phyloP scores from a whole-genome alignment of 2,329 filamentous ascomycete genomes.

The Fusarium citri region DNA sequence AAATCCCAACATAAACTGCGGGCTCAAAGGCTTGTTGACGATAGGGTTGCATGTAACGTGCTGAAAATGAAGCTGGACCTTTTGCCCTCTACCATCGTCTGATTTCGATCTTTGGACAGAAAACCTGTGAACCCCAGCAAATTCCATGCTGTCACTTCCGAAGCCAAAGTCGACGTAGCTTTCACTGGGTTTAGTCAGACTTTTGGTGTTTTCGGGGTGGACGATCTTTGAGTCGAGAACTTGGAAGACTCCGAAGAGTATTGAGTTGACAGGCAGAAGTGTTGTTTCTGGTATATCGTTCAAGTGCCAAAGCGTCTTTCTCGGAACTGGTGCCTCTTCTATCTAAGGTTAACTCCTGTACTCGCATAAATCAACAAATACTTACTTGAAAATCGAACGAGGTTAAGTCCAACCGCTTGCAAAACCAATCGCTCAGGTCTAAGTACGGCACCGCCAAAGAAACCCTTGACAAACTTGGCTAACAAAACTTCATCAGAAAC shows the following conservation, averaged over 20 bases:
- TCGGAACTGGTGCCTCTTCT: constrained; percentile 17
- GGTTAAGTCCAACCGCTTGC: constrained; percentile 8
- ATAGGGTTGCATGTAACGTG: constrained; percentile 46
- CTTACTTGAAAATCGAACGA: constrained; percentile 38
- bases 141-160: constrained; percentile 41
- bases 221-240: constrained; percentile 33
- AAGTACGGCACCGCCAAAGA: constrained; percentile 49
- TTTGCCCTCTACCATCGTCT: background rate
- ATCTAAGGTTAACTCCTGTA: background rate
- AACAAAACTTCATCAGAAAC: constrained; percentile 46
- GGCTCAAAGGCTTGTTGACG: constrained; percentile 26
- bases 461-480: constrained; percentile 46
- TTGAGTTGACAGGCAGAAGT: constrained; percentile 36
- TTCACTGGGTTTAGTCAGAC: background rate
- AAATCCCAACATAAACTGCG: constrained; percentile 35
- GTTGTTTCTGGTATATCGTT: constrained; percentile 31
- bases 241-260: constrained; percentile 47
- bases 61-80: constrained; percentile 39
- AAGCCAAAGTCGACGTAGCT: constrained; percentile 49
- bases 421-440: constrained; percentile 41
- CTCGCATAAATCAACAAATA: rapidly evolving
- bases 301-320: constrained; percentile 30
- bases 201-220: background rate
- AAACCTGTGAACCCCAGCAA: constrained; percentile 49
- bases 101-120: constrained; percentile 36